phyloP scores from a whole-genome alignment of 1,139 yeast species.

The Saccharomyces hybrid region DNA sequence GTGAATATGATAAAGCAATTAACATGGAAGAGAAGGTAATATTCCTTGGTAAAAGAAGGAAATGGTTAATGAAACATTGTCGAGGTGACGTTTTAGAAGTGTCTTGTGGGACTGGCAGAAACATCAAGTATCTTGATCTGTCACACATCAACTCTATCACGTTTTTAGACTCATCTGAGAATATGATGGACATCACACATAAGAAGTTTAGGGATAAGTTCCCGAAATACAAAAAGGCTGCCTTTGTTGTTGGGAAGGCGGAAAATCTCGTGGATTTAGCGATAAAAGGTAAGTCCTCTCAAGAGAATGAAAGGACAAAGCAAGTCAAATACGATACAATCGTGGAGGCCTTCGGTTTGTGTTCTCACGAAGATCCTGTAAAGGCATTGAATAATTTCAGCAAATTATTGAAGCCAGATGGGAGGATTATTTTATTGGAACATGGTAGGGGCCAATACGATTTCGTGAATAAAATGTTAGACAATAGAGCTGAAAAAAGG shows the following conservation, averaged over 20 bases:
- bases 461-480: slow-evolving; percentile 71
- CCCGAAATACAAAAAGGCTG: slow-evolving; percentile 63
- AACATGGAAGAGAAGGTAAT: slow-evolving; percentile 81
- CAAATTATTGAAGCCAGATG: slow-evolving; percentile 74
- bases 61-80: slow-evolving; percentile 72
- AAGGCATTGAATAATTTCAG: slow-evolving; percentile 69
- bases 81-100: slow-evolving; percentile 88
- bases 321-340: slow-evolving; percentile 75
- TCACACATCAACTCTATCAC: slow-evolving; percentile 62
- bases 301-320: slow-evolving; percentile 8
- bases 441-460: slow-evolving; percentile 86
- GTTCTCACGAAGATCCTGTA: slow-evolving; percentile 93
- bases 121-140: slow-evolving; percentile 64
- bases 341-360: slow-evolving; percentile 86
- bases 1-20: slow-evolving; percentile 72
- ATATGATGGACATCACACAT: slow-evolving; percentile 79
- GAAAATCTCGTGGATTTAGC: slow-evolving; percentile 68
- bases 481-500: slow-evolving; percentile 74
- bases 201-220: slow-evolving; percentile 61
- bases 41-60: slow-evolving; percentile 73
- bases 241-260: slow-evolving; percentile 87
- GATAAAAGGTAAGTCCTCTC: slow-evolving; percentile 15
- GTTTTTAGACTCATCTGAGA: slow-evolving; percentile 71
- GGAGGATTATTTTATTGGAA: slow-evolving; percentile 77
- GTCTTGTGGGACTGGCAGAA: slow-evolving; percentile 94